Evolutionary conservation across 1,284 basidiomycete species (phyloP).

Genomic region (Kalmanozyma brasiliensis): DNA sequence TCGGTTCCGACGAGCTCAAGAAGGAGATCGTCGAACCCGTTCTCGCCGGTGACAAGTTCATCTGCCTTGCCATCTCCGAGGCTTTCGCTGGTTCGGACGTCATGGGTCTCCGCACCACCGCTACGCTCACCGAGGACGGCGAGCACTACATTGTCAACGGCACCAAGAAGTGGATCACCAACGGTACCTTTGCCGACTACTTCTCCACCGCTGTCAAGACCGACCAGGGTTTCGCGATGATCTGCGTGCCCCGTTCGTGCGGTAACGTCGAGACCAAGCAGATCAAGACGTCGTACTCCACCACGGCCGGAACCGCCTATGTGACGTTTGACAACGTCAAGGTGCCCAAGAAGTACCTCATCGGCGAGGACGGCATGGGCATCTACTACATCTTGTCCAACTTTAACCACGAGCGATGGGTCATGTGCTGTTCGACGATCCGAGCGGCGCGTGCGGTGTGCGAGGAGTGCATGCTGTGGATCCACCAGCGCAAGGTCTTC

Average conservation of each 20-base stretch:
- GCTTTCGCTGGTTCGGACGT: constrained; percentile 93
- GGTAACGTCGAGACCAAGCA: constrained; percentile 80
- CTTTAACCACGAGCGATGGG: constrained; percentile 72
- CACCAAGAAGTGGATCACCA: constrained; percentile 84
- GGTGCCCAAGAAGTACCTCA: constrained; percentile 84
- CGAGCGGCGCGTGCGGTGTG: constrained; percentile 70
- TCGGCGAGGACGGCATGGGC: constrained; percentile 84
- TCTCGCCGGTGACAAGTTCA: constrained; percentile 82
- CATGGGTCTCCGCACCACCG: constrained; percentile 75
- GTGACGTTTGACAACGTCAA: constrained; percentile 88
- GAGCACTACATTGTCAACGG: constrained; percentile 71
- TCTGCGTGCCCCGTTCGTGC: constrained; percentile 74
- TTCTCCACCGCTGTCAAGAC: constrained; percentile 71
- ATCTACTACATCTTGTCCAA: constrained; percentile 77
- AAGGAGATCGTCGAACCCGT: constrained; percentile 83
- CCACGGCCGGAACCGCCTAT: constrained; percentile 76
- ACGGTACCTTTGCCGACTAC: constrained; percentile 74
- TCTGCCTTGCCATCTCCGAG: constrained; percentile 84
- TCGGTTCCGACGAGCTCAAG: constrained; percentile 80
- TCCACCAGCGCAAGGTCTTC: constrained; percentile 67
- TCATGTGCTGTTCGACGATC: constrained; percentile 78
- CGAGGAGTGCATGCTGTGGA: constrained; percentile 65
- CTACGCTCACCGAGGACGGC: constrained; percentile 83
- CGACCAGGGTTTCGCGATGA: constrained; percentile 83
- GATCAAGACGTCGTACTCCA: constrained; percentile 74